phyloP scores from a whole-genome alignment of 306 rosid species.

The Lathyrus sativus region DNA sequence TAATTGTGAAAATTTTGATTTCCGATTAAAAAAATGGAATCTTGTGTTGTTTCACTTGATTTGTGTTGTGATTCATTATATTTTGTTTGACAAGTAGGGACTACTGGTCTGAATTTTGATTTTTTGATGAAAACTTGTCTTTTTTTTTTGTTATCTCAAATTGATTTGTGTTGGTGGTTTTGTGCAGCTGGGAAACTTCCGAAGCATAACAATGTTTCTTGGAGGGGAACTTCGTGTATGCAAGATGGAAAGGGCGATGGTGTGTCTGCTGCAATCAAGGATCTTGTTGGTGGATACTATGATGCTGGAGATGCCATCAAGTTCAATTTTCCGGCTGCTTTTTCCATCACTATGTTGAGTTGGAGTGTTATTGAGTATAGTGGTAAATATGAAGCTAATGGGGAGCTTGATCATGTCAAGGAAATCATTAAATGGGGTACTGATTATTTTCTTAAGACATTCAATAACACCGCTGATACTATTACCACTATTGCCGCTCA shows the following conservation, averaged over 20 bases:
- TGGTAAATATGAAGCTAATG: slow-evolving; percentile 85
- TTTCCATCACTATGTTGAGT: slow-evolving; percentile 88
- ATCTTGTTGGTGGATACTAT: slow-evolving; percentile 86
- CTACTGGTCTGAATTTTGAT: not conserved
- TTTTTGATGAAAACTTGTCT: not conserved
- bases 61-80: not conserved
- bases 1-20: not conserved
- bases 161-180: slow-evolving; percentile 11
- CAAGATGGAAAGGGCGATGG: slow-evolving; percentile 61
- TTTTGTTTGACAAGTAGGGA: not conserved
- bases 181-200: slow-evolving; percentile 89
- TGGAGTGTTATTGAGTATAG: slow-evolving; percentile 99
- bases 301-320: slow-evolving; percentile 99
- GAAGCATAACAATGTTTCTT: slow-evolving; percentile 90
- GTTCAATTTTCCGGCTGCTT: slow-evolving; percentile 83
- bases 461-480: slow-evolving; percentile 80
- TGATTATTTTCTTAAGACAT: slow-evolving; percentile 92
- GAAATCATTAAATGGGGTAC: slow-evolving; percentile 93
- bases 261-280: slow-evolving; percentile 50
- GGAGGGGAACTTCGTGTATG: slow-evolving; percentile 87
- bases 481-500: slow-evolving; percentile 63
- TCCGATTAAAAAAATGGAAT: not conserved
- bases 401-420: slow-evolving; percentile 83
- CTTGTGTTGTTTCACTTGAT: not conserved
- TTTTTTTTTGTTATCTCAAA: not conserved